phyloP scores from a whole-genome alignment of 176 grass and related monocot genomes.

The Oryza brachyantha region DNA sequence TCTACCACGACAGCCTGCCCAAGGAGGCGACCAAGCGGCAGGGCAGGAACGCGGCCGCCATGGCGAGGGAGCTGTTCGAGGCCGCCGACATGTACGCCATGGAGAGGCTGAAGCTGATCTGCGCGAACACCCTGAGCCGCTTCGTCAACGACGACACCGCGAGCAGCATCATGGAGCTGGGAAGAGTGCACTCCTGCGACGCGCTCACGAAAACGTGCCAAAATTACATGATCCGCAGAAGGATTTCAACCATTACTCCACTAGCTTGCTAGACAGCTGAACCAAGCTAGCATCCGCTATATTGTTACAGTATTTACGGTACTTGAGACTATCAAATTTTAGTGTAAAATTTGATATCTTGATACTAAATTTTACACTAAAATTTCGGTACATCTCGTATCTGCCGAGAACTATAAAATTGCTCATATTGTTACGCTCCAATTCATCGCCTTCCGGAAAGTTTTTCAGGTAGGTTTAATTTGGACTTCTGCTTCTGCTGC shows the following conservation, averaged over 20 bases:
- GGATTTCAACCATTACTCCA: not conserved
- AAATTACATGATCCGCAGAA: not conserved
- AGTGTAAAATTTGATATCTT: no score
- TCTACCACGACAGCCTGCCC: conserved; percentile 43
- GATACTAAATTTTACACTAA: no score
- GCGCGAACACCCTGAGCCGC: conserved; percentile 7
- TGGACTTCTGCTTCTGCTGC: no score
- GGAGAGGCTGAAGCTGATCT: conserved; percentile 42
- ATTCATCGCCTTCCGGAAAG: no score
- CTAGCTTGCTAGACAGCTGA: no score
- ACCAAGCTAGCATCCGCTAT: no score
- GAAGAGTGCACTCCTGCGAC: conserved; percentile 19
- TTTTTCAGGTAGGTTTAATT: no score
- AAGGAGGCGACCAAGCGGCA: not conserved
- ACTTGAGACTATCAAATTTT: no score
- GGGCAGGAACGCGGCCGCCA: not conserved
- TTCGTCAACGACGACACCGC: conserved; percentile 26
- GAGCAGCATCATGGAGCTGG: conserved; percentile 11
- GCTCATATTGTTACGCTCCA: no score
- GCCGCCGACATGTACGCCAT: conserved; percentile 44
- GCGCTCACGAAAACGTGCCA: conserved; percentile 23
- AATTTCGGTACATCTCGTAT: no score
- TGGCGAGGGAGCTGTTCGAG: conserved; percentile 29
- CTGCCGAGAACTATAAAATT: no score
- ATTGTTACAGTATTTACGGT: no score